Conservation (phyloP, 305 asterid species). For the Fraxinus baroniana region DNA sequence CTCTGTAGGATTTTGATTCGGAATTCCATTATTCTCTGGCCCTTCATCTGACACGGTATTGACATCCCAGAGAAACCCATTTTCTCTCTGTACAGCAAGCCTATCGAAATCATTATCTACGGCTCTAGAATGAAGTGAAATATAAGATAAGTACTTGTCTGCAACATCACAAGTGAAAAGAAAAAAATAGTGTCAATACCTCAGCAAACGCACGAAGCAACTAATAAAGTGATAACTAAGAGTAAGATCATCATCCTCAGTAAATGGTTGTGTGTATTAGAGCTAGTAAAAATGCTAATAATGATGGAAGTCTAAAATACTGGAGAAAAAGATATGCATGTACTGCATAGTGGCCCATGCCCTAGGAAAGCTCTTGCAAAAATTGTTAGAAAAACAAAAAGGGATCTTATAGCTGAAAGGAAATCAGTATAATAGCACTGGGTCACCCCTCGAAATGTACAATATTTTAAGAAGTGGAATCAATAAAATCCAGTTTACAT, state of each 20-base stretch:
- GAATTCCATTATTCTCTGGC: slow-evolving; percentile 52
- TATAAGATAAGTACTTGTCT: slow-evolving; percentile 62
- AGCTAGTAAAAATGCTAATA: neutral
- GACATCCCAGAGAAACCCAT: slow-evolving; percentile 77
- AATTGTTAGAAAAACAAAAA: neutral
- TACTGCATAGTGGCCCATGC: neutral
- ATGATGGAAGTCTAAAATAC: neutral
- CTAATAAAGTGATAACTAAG: neutral
- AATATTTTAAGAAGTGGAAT: neutral
- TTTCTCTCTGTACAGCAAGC: slow-evolving; percentile 48
- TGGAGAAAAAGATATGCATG: neutral
- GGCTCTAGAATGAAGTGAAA: slow-evolving; percentile 40
- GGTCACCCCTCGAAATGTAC: neutral
- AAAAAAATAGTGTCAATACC: slow-evolving; percentile 12
- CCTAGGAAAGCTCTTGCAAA: neutral
- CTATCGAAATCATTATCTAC: slow-evolving; percentile 47
- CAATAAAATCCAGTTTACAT: neutral
- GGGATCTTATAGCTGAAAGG: neutral
- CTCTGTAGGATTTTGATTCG: slow-evolving; percentile 48
- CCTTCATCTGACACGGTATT: slow-evolving; percentile 58
- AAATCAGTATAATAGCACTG: neutral
- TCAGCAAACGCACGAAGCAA: neutral
- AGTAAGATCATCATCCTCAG: neutral
- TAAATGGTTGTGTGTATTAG: neutral
- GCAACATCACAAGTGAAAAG: slow-evolving; percentile 31